Base-by-base conservation (phyloP, 805 yeast genomes). In the Ogataea ramenticola region DNA sequence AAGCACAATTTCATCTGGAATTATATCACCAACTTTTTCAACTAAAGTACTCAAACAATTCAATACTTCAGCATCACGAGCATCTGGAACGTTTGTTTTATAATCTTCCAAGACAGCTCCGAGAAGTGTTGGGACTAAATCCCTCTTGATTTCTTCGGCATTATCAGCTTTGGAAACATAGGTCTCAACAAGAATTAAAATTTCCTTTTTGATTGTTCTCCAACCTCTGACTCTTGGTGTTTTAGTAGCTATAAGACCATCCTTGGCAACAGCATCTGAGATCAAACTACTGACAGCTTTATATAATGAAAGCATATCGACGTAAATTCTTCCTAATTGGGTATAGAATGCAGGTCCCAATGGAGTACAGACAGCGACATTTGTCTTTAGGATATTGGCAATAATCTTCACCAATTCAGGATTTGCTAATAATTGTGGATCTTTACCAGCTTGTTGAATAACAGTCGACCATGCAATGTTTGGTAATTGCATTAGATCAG, bases 21-120 rank as follows among this genome's bases (percentile, higher is more conserved):
- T 87, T 72, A 82, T 67, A 49, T 76, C 84, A 12, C 97, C 97
- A 46, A 89, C 95, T 59, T 88, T 84, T 26, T 79, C 71, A 24
- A 93, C 95, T 45, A 93, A 77, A 1, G 96, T 87, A 9, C 96
- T 80, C 79, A 93, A 82, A 74, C 98, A 90, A 65, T 86, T 87
- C 63, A 93, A 74, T 5, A 93, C 99, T 67, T 93, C 99, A 8
- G 96, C 96, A 67, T 93, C 99, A 61, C 98, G 82, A 10, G 97
- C 96, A 68, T 89, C 96, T 4, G 98, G 95, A 30, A 89, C 96
- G 58, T 86, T 86, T 16, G 79, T 69, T 56, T 78, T 79, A 67
- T 93, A 93, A 63, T 93, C 99, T 48, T 85, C 95, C 50, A 93
- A 74, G 15, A 88, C 90, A 0, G 97, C 87, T 38, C 74, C 74